phyloP scores from a whole-genome alignment of 768 basidiomycete species.

The Kwoniella dejecticola region DNA sequence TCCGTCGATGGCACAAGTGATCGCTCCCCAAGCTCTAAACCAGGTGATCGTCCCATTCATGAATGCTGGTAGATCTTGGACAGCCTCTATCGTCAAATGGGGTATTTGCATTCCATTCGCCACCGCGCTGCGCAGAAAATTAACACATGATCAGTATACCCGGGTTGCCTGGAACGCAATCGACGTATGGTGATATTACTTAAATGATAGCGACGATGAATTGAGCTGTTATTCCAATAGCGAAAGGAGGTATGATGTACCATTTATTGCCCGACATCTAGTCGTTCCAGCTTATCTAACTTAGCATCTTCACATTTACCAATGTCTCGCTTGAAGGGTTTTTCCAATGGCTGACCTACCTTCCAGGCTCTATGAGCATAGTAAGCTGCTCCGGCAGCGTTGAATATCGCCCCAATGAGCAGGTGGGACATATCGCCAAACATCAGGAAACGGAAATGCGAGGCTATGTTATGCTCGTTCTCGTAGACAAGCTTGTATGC shows the following conservation, averaged over 20 bases:
- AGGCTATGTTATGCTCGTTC: slow-evolving; percentile 10
- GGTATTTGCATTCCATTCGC: not conserved
- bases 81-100: not conserved
- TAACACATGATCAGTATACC: no score
- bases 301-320: no score
- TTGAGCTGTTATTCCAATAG: slow-evolving; percentile 3
- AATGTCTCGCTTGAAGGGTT: no score
- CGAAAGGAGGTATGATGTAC: slow-evolving; percentile 16
- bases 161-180: not conserved
- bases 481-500: slow-evolving; percentile 12
- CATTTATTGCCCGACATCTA: slow-evolving; percentile 10
- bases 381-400: slow-evolving; percentile 4
- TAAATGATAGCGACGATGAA: slow-evolving; percentile 9
- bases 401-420: slow-evolving; percentile 10
- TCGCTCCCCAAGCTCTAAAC: slow-evolving; percentile 13
- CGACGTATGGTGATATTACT: not conserved
- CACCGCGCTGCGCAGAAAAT: slow-evolving; percentile 2
- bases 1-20: slow-evolving; percentile 7
- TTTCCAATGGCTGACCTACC: no score
- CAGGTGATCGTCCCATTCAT: slow-evolving; percentile 1
- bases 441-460: slow-evolving; percentile 11
- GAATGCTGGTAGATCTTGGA: not conserved
- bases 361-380: slow-evolving; percentile 12
- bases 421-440: slow-evolving; percentile 12
- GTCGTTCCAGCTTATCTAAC: not conserved